phyloP scores from a whole-genome alignment of 768 basidiomycete species.

The Lentinula sp. region DNA sequence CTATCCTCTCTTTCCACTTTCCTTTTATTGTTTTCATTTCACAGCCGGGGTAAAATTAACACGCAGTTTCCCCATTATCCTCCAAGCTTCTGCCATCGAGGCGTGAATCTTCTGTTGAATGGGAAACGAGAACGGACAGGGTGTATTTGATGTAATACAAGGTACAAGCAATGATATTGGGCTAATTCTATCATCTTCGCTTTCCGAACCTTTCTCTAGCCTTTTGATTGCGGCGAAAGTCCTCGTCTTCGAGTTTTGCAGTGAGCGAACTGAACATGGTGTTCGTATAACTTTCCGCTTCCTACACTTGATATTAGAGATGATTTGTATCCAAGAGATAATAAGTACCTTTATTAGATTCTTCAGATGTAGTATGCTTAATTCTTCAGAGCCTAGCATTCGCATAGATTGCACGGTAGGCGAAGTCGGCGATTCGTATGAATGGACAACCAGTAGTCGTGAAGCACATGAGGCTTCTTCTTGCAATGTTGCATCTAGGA shows the following conservation, averaged over 20 bases:
- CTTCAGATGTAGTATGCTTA: slow-evolving; percentile 40
- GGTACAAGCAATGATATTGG: neutral
- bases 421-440: slow-evolving; percentile 36
- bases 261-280: slow-evolving; percentile 54
- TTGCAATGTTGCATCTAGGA: slow-evolving; percentile 64
- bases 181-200: slow-evolving; percentile 9
- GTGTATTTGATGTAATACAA: neutral
- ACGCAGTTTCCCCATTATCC: too few species aligned
- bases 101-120: too few species aligned
- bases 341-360: slow-evolving; percentile 49
- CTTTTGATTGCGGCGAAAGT: slow-evolving; percentile 51
- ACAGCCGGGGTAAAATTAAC: too few species aligned
- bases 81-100: too few species aligned
- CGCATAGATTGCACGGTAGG: slow-evolving; percentile 57
- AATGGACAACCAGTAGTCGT: slow-evolving; percentile 57
- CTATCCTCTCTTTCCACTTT: too few species aligned
- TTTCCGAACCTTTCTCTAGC: slow-evolving; percentile 47
- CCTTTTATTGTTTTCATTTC: too few species aligned
- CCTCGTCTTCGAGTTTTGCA: slow-evolving; percentile 59
- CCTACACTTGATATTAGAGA: slow-evolving; percentile 30
- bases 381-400: slow-evolving; percentile 56
- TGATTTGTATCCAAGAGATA: neutral
- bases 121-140: neutral
- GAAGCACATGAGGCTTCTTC: slow-evolving; percentile 68
- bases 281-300: slow-evolving; percentile 59